Percentiles rank a stretch among this genome's conserved stretches.
Evolutionary conservation across 805 yeast genomes (phyloP).

Genomic region (Candida argentea): DNA sequence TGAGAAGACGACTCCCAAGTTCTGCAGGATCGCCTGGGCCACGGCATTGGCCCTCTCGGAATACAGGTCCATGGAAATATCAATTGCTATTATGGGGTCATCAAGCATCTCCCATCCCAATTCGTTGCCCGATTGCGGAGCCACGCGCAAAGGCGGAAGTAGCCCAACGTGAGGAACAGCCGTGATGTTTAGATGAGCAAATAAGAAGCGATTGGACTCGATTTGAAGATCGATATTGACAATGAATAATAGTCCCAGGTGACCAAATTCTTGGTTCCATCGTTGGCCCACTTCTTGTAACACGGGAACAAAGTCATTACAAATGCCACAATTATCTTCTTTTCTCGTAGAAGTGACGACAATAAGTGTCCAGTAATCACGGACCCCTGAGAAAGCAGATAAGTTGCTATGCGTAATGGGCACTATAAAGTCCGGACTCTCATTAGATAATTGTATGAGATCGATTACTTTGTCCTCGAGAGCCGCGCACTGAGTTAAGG

Average conservation of each 20-base stretch:
- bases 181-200: conserved; percentile 30
- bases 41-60: conserved; percentile 35
- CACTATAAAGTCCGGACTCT: conserved; percentile 25
- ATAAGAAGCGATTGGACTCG: conserved; percentile 28
- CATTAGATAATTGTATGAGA: too few species aligned
- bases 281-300: conserved; percentile 32
- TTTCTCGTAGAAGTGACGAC: conserved; percentile 41
- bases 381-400: conserved; percentile 32
- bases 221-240: conserved; percentile 40
- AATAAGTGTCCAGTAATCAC: conserved; percentile 42
- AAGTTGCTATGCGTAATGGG: conserved; percentile 33
- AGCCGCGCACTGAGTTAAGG: too few species aligned
- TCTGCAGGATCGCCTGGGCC: conserved; percentile 42
- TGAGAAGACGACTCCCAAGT: conserved; percentile 33
- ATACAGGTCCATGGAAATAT: conserved; percentile 24
- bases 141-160: conserved; percentile 37
- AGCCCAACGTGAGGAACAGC: conserved; percentile 63
- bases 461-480: too few species aligned
- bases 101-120: conserved; percentile 12
- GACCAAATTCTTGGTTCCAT: conserved; percentile 35
- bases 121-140: conserved; percentile 14
- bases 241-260: conserved; percentile 32
- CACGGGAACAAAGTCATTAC: conserved; percentile 34
- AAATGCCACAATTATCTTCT: conserved; percentile 36
- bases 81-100: conserved; percentile 23